Base-by-base conservation (phyloP, 1,284 basidiomycete species). In the Cutaneotrichosporon cavernicola region DNA sequence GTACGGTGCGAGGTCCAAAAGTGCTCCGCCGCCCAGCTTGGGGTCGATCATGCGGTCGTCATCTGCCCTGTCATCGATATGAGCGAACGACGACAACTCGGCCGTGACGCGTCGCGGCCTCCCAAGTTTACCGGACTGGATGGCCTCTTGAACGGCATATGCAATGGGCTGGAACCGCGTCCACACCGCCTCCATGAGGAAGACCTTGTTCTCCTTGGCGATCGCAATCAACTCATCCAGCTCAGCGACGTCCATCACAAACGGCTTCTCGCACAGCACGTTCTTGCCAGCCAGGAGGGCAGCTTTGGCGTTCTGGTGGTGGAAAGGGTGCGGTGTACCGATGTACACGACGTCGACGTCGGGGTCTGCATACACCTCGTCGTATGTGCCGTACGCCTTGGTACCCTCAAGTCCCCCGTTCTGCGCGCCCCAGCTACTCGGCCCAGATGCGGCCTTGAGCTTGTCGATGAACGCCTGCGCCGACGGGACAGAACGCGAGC, bases 1-100 rank as follows among this genome's bases (percentile, higher is more conserved):
- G 78, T 92, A 92, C 18, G 90, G 89, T 0, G 90, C 90, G 69
- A 89, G 83, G 76, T 95, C 93, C 47, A 95, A 85, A 40, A 96
- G 75, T 6, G 88, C 90, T 0, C 92, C 92, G 18, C 92, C 92
- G 21, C 90, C 92, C 3, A 95, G 83, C n/a, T 81, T 77, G 2
- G 92, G 91, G 71, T 92, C 87, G 67, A 92, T 47, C 32, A 62
- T 88, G 2, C 64, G 67, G 40, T 69, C 64, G 2, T 62, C 65
- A 65, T 89, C 85, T 5, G 86, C 80, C 36, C 90, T 83, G 66
- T 89, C 89, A 73, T 90, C 84, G 2, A 76, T 83, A 11, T 26
- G n/a, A 2, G 53, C 53, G 11, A 38, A 36, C 36, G 53, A 56
- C 18, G 89, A 88, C 57, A 91, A 74, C 73, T 91, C 89, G 36